Percentiles rank a stretch among this genome's conserved stretches.
Evolutionary conservation across 306 rosid genomes (phyloP).

Genomic region (Comarum palustre): DNA sequence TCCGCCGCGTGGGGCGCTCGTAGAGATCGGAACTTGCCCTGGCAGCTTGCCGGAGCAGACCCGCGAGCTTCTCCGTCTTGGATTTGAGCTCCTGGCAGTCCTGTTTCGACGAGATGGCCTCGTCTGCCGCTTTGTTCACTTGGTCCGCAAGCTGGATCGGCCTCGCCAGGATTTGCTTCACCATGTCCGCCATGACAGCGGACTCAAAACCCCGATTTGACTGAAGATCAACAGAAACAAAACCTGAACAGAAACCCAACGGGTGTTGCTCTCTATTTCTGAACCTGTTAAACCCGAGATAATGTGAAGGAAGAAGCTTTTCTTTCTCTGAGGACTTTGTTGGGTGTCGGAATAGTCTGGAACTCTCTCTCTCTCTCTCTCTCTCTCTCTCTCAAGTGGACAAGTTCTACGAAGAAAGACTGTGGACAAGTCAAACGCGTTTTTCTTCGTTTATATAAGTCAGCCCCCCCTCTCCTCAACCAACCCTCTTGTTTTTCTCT

Average conservation of each 20-base stretch:
- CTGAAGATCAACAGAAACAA: not conserved
- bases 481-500: not conserved
- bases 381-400: conserved; percentile 9
- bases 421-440: conserved; percentile 44
- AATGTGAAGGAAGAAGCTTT: not conserved
- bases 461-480: not conserved
- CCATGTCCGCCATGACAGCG: conserved; percentile 70
- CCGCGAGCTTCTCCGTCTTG: conserved; percentile 72
- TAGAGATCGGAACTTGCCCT: conserved; percentile 83
- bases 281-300: not conserved
- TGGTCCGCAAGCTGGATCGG: conserved; percentile 88
- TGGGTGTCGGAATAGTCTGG: not conserved
- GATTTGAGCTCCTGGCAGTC: conserved; percentile 67
- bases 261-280: not conserved
- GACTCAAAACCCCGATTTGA: conserved; percentile 17
- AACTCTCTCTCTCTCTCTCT: not conserved
- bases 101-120: conserved; percentile 58
- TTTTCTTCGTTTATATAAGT: conserved; percentile 1
- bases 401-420: conserved; percentile 16
- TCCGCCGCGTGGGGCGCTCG: conserved; percentile 79
- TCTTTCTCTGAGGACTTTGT: not conserved
- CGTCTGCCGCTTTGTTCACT: conserved; percentile 65
- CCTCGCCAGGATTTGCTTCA: conserved; percentile 59
- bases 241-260: not conserved
- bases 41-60: conserved; percentile 82